phyloP scores from a whole-genome alignment of 495 filamentous ascomycete species.

The Penicillium manginii region DNA sequence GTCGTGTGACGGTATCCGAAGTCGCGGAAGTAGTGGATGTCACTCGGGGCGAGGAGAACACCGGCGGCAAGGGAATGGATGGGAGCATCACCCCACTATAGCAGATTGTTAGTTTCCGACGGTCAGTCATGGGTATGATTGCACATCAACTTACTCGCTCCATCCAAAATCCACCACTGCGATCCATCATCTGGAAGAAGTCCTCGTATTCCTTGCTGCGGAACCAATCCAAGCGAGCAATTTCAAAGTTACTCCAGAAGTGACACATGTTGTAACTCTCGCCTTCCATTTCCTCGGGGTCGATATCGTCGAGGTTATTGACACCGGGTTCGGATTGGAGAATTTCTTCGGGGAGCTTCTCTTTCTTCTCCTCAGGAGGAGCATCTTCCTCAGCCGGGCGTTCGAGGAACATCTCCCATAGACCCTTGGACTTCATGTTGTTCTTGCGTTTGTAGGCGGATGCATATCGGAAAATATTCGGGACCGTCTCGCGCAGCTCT shows the following conservation, averaged over 20 bases:
- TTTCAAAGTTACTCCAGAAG: constrained; percentile 99
- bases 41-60: constrained; percentile 74
- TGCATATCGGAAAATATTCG: constrained; percentile 99
- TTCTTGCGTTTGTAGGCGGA: constrained; percentile 96
- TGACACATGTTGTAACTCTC: constrained; percentile 99
- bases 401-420: constrained; percentile 99
- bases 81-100: constrained; percentile 95
- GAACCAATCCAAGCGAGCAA: constrained; percentile 93
- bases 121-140: constrained; percentile 13
- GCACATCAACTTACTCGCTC: constrained; percentile 73
- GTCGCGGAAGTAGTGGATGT: constrained; percentile 99
- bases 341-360: constrained; percentile 79
- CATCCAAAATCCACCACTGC: constrained; percentile 98
- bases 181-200: constrained; percentile 99
- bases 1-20: constrained; percentile 98
- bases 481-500: constrained; percentile 96
- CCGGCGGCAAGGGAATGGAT: constrained; percentile 98
- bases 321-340: constrained; percentile 74
- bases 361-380: constrained; percentile 63
- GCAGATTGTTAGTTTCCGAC: constrained; percentile 15
- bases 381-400: constrained; percentile 60
- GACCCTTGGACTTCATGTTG: constrained; percentile 85
- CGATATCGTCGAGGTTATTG: constrained; percentile 74
- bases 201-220: constrained; percentile 95
- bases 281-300: constrained; percentile 93